Evolutionary conservation across 2,329 filamentous ascomycete genomes (phyloP).

Genomic region (Colletotrichum gloeosporioides): DNA sequence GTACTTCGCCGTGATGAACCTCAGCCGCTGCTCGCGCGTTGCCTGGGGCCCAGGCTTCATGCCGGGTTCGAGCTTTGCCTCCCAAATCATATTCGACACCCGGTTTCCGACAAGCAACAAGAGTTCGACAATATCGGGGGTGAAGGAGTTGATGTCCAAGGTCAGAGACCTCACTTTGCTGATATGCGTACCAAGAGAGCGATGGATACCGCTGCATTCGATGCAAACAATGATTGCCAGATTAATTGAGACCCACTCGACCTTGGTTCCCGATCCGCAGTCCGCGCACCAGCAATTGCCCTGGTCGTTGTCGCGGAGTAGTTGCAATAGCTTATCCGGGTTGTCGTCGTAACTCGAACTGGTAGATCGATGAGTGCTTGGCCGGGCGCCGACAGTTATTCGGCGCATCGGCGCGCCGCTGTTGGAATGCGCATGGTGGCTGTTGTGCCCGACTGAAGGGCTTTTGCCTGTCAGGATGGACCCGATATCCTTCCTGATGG

Average conservation of each 20-base stretch:
- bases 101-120: conserved; percentile 91
- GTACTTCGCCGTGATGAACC: conserved; percentile 95
- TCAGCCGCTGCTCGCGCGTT: conserved; percentile 87
- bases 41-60: conserved; percentile 79
- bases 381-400: conserved; percentile 89
- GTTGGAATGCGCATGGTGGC: conserved; percentile 51
- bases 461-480: conserved; percentile 94
- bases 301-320: conserved; percentile 87
- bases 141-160: conserved; percentile 94
- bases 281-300: conserved; percentile 95
- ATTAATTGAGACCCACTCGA: conserved; percentile 99
- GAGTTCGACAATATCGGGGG: conserved; percentile 94
- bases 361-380: conserved; percentile 70
- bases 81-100: conserved; percentile 96
- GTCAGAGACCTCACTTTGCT: conserved; percentile 96
- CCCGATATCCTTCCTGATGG: conserved; percentile 83
- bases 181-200: conserved; percentile 95
- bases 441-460: conserved; percentile 66
- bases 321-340: conserved; percentile 84
- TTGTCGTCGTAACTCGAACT: conserved; percentile 81
- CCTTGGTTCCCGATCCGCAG: conserved; percentile 88
- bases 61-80: conserved; percentile 78
- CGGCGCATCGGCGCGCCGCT: conserved; percentile 74
- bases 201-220: conserved; percentile 96
- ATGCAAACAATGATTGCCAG: conserved; percentile 96